Evolutionary conservation across 495 filamentous ascomycete species (phyloP), one percentile per base, ranked within the genome.

Genomic region (Hamigera avellanea): DNA sequence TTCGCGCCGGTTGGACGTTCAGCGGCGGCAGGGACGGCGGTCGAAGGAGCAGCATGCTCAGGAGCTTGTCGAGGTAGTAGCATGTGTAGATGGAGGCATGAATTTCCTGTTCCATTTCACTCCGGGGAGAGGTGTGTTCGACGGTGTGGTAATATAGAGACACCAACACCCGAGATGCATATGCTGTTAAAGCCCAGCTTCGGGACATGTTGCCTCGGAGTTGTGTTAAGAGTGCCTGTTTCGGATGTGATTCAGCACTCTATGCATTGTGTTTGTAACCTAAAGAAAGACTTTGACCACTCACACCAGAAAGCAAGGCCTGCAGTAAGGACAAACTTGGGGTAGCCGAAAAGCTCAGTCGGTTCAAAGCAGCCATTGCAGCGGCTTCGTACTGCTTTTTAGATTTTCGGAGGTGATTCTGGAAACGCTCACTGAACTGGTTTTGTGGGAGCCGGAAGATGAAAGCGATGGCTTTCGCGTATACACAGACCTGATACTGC

Each of bases 1-100:
- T 33, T 1, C 44, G 16, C 2, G 39, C 26, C 3, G 56, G 48
- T 2, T 47, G 37, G 1, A 55, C 43, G 19, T 51, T 50, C 14
- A 59, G 45, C 13, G 49, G 48, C 21, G 56, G 59, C 7, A 62
- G 33, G 15, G 52, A 56, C 6, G 53, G 41, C 1, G 56, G 59
- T 8, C 59, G 56, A 7, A 57, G 48, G 8, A 60, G 52, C 26
- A 62, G 55, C 33, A 61, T 37, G 39, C 59, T 59, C 13, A 62
- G 47, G 2, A 47, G 48, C 15, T 58, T 53, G 35, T 62, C 59
- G 14, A 57, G 49, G 25, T 56, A 56, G 32, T 56, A 62, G 37
- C 57, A 59, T 7, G 34, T 45, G 23, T 53, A 50, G 2, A 55
- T 33, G 33, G 49, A 55, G 1, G 44, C 42, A 21, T 52, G 54